Conservation (phyloP, 352 stramenopile species). For the Heterotrichella gracilis region DNA sequence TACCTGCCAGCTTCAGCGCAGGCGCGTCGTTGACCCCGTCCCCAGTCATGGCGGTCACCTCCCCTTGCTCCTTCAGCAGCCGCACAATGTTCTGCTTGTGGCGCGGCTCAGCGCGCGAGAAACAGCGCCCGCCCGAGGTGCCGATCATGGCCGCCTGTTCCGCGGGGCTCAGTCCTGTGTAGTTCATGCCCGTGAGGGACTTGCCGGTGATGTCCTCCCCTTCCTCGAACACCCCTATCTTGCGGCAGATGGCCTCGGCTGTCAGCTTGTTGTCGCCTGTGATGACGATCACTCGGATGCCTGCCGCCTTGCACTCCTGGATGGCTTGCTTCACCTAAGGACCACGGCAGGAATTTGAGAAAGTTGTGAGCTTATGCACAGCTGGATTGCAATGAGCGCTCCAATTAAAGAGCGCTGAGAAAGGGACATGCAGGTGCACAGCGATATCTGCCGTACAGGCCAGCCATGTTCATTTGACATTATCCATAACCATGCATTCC, state of each 20-base stretch:
- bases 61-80: slow-evolving; percentile 36
- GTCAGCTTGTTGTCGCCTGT: slow-evolving; percentile 93
- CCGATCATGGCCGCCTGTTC: background rate
- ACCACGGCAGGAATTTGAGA: too few species aligned
- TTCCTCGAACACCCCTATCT: slow-evolving; percentile 66
- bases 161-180: background rate
- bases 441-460: too few species aligned
- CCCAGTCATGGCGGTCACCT: slow-evolving; percentile 68
- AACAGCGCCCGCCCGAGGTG: slow-evolving; percentile 11
- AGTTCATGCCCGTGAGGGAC: background rate
- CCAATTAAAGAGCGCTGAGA: too few species aligned
- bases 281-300: slow-evolving; percentile 95
- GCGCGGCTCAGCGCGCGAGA: slow-evolving; percentile 60
- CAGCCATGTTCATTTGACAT: too few species aligned
- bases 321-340: too few species aligned
- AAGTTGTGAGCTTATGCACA: too few species aligned
- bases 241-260: slow-evolving; percentile 68
- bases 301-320: slow-evolving; percentile 54
- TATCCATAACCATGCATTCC: too few species aligned
- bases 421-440: too few species aligned
- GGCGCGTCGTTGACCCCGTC: slow-evolving; percentile 89
- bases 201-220: slow-evolving; percentile 14
- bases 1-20: slow-evolving; percentile 66
- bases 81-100: slow-evolving; percentile 73
- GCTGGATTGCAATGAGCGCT: too few species aligned